phyloP scores from a whole-genome alignment of 2,329 filamentous ascomycete genomes.

The Penicillium sp. region DNA sequence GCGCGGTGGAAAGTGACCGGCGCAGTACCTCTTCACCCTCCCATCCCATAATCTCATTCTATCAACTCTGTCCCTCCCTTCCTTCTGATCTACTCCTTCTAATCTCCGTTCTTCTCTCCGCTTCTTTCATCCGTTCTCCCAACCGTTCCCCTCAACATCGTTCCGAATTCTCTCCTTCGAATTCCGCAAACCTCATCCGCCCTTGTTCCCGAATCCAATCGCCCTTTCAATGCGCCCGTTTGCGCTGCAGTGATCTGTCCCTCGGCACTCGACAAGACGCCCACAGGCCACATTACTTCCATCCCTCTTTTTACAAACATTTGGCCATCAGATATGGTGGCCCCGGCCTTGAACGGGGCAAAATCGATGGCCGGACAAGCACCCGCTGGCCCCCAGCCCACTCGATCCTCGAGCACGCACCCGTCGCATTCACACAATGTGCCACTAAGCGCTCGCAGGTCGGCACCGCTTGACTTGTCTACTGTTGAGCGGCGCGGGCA shows the following conservation, averaged over 20 bases:
- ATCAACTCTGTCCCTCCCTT: constrained; percentile 8
- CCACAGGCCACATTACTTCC: constrained; percentile 17
- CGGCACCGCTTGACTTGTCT: constrained; percentile 69
- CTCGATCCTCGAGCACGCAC: constrained; percentile 41
- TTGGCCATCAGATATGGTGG: constrained; percentile 39
- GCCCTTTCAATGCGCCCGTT: constrained; percentile 33
- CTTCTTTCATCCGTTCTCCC: constrained; percentile 8
- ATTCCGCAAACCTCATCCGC: constrained; percentile 11
- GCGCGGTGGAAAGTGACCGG: constrained; percentile 12
- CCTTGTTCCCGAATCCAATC: constrained; percentile 12
- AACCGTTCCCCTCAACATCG: background rate
- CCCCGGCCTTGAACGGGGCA: constrained; percentile 42
- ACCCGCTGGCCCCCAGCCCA: constrained; percentile 31
- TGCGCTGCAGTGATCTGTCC: constrained; percentile 27
- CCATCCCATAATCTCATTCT: constrained; percentile 5
- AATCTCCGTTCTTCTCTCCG: constrained; percentile 6
- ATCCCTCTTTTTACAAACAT: constrained; percentile 7
- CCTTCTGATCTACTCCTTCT: constrained; percentile 6
- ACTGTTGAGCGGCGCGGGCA: constrained; percentile 90
- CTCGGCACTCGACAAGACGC: constrained; percentile 28
- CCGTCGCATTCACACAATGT: constrained; percentile 47
- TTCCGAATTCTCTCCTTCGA: background rate
- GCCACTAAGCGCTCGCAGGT: constrained; percentile 60
- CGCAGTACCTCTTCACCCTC: constrained; percentile 9
- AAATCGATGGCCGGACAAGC: constrained; percentile 32